Conservation (phyloP, 2,329 filamentous ascomycete species). For the Byssoonygena ceratinophila region DNA sequence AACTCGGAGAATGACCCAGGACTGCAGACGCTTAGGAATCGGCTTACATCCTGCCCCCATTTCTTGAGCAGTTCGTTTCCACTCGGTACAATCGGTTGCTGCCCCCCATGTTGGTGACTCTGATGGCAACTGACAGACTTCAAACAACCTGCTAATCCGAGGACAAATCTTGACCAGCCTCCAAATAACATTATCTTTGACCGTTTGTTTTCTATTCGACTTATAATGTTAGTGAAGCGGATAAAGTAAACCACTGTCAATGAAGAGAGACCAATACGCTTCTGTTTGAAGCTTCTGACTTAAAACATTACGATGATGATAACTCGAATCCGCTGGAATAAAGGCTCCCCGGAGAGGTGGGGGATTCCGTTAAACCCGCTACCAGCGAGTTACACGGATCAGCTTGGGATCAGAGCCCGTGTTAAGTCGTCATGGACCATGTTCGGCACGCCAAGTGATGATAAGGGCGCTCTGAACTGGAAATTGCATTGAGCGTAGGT, state of each 20-base stretch:
- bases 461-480: not conserved
- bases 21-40: not conserved
- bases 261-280: no score
- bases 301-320: no score
- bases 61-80: constrained; percentile 33
- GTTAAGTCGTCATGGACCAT: not conserved
- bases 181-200: not conserved
- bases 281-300: no score
- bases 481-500: not conserved
- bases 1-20: not conserved
- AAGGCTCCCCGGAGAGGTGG: no score
- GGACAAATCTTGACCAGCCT: not conserved
- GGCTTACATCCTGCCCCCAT: constrained; percentile 39
- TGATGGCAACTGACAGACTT: not conserved
- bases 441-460: not conserved
- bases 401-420: not conserved
- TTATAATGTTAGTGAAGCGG: not conserved
- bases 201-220: not conserved
- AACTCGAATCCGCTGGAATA: no score
- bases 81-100: not conserved
- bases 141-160: not conserved
- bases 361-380: no score
- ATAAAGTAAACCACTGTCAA: no score
- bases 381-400: not conserved
- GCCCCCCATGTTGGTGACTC: not conserved